A percentile compares a stretch with the other conserved stretches of the same genome.
Conservation (phyloP, 2,329 filamentous ascomycete genomes). For the Lojkania enalia region DNA sequence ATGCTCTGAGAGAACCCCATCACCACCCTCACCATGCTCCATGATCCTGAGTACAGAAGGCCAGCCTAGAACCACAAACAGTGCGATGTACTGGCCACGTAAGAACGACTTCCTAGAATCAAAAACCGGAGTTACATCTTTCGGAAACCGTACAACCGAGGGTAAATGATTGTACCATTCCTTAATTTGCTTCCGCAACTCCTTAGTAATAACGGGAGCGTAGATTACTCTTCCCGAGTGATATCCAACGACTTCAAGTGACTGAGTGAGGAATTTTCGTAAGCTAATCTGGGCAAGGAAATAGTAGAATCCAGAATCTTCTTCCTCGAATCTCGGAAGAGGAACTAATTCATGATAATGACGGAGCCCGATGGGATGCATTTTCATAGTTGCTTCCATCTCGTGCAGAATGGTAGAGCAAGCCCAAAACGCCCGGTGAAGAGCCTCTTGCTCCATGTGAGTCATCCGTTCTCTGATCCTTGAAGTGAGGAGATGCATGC, state of each 20-base stretch:
- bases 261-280: constrained; percentile 31
- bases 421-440: constrained; percentile 34
- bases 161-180: constrained; percentile 36
- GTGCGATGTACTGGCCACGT: constrained; percentile 30
- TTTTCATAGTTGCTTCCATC: constrained; percentile 34
- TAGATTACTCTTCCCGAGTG: constrained; percentile 29
- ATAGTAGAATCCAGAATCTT: constrained; percentile 32
- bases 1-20: constrained; percentile 14
- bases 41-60: constrained; percentile 31
- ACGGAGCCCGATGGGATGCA: constrained; percentile 32
- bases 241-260: constrained; percentile 34
- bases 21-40: constrained; percentile 20
- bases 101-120: constrained; percentile 32
- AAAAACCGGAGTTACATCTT: constrained; percentile 30
- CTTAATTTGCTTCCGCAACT: constrained; percentile 28
- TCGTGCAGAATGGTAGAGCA: constrained; percentile 30
- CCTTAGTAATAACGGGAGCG: constrained; percentile 28
- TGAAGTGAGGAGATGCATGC: constrained; percentile 31
- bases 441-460: constrained; percentile 22
- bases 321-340: constrained; percentile 31
- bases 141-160: constrained; percentile 24
- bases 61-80: constrained; percentile 35
- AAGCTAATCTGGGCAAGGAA: constrained; percentile 34
- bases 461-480: constrained; percentile 21
- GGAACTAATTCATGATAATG: constrained; percentile 35